Evolutionary conservation across 2,329 filamentous ascomycete species (phyloP).

Genomic region (Aureobasidium sp.): DNA sequence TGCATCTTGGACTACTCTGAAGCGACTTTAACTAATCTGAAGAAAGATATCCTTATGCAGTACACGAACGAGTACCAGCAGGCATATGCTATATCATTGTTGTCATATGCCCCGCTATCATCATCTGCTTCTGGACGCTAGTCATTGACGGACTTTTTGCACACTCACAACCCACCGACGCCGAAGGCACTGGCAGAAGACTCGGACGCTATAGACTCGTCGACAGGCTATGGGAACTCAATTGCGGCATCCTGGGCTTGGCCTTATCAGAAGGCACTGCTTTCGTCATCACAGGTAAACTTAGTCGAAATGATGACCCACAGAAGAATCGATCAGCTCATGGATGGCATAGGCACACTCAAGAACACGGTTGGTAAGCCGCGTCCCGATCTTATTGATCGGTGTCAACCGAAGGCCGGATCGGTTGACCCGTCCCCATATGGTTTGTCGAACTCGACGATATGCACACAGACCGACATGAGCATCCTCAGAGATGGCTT

Average conservation of each 20-base stretch:
- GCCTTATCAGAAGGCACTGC: slow-evolving; percentile 47
- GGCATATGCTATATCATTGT: slow-evolving; percentile 43
- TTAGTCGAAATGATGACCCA: no score
- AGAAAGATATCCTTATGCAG: slow-evolving; percentile 40
- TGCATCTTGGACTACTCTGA: fast-evolving
- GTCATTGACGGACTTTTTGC: slow-evolving; percentile 54
- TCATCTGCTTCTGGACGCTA: slow-evolving; percentile 51
- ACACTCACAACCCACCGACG: slow-evolving; percentile 31
- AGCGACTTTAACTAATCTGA: not conserved
- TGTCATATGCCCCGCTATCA: slow-evolving; percentile 41
- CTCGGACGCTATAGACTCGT: slow-evolving; percentile 46
- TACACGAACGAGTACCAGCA: slow-evolving; percentile 49
- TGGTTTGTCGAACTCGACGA: slow-evolving; percentile 40
- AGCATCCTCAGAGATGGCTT: slow-evolving; percentile 52
- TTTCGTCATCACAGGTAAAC: slow-evolving; percentile 48
- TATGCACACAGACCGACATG: slow-evolving; percentile 46
- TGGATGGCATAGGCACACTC: slow-evolving; percentile 33
- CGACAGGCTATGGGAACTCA: slow-evolving; percentile 55
- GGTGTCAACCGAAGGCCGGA: slow-evolving; percentile 39
- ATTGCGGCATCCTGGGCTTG: slow-evolving; percentile 53
- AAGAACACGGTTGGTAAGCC: slow-evolving; percentile 56
- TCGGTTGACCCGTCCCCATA: slow-evolving; percentile 32
- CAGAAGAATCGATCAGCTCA: not conserved
- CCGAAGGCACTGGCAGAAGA: slow-evolving; percentile 31
- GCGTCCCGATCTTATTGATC: slow-evolving; percentile 52